Evolutionary conservation across 805 yeast species (phyloP), one percentile per base, ranked within the genome.

Genomic region (Scheffersomyces stipitis): DNA sequence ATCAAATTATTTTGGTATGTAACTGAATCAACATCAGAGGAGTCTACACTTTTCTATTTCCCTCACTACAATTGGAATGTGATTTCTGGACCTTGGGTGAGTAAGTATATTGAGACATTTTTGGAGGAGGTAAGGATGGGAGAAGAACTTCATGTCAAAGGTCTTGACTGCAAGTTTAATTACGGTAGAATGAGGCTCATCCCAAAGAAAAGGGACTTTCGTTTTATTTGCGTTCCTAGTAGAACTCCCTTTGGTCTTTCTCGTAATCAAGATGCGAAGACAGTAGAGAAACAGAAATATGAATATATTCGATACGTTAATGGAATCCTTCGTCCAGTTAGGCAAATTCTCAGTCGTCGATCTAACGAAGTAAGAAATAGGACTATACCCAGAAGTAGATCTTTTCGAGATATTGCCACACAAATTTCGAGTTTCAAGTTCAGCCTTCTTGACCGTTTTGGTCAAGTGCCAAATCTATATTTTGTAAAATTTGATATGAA

Each of bases 401-500:
- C 86, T 0, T 59, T 69, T 1, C 45, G 55, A 15, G 81, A 80
- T 27, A 64, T 82, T 8, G 66, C 78, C 1, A 33, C 42, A 0
- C 42, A 49, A 3, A 42, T 83, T 0, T 40, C 54, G 5, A 26
- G 46, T 0, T 85, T 67, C 48, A 75, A 69, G 36, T 30, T 35
- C 2, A 18, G 22, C 0, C 44, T 54, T 8, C n/a, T 31, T 3
- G 3, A 14, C 13, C 31, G 31, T 18, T 20, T 33, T 18, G 49
- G 52, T 0, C 28, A 15, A 2, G 12, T 71, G 3, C 78, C 78
- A 0, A 33, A 45, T 1, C 44, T 81, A 0, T 75, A 66, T 49
- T 75, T 75, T 12, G 64, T 84, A 17, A 86, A 85, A 46, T 84
- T 87, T 56, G 98, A 90, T 55, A 78, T 86, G 44, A 72, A 71